phyloP scores from a whole-genome alignment of 495 filamentous ascomycete genomes.

The Aspergillus bridgeri region DNA sequence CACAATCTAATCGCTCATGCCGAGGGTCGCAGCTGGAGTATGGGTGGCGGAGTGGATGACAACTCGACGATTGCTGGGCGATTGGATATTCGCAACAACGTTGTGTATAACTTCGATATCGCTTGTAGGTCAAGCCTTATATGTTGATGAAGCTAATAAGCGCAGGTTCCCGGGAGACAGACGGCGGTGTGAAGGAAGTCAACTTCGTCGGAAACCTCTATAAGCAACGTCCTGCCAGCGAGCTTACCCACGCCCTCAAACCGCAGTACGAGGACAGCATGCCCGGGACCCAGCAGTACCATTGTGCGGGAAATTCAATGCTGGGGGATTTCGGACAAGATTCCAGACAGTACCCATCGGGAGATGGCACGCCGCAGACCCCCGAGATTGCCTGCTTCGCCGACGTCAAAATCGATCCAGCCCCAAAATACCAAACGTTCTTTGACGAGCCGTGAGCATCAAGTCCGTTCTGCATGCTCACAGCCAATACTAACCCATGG shows the following conservation, averaged over 20 bases:
- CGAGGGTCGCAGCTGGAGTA: conserved; percentile 13
- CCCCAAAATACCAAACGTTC: conserved; percentile 12
- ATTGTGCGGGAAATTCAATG: conserved; percentile 14
- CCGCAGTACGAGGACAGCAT: conserved; percentile 11
- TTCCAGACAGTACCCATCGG: conserved; percentile 6
- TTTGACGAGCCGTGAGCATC: conserved; percentile 8
- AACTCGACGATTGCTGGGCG: conserved; percentile 7
- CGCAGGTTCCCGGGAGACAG: conserved; percentile 8
- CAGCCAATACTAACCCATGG: neutral
- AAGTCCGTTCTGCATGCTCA: too few species aligned
- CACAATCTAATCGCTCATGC: conserved; percentile 13
- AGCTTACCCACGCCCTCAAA: conserved; percentile 3
- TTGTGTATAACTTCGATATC: conserved; percentile 13
- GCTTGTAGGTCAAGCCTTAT: too few species aligned
- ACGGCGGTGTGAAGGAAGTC: conserved; percentile 14
- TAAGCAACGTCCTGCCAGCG: conserved; percentile 10
- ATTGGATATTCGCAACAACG: conserved; percentile 14
- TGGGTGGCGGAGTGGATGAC: conserved; percentile 12
- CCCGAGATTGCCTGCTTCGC: conserved; percentile 13
- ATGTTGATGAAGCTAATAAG: too few species aligned
- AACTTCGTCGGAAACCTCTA: conserved; percentile 13
- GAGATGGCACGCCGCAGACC: conserved; percentile 4
- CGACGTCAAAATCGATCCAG: conserved; percentile 10
- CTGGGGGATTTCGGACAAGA: conserved; percentile 11
- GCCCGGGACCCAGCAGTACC: conserved; percentile 10